Base-by-base conservation (phyloP, 2,329 filamentous ascomycete species). In the Albifimbria verrucaria region DNA sequence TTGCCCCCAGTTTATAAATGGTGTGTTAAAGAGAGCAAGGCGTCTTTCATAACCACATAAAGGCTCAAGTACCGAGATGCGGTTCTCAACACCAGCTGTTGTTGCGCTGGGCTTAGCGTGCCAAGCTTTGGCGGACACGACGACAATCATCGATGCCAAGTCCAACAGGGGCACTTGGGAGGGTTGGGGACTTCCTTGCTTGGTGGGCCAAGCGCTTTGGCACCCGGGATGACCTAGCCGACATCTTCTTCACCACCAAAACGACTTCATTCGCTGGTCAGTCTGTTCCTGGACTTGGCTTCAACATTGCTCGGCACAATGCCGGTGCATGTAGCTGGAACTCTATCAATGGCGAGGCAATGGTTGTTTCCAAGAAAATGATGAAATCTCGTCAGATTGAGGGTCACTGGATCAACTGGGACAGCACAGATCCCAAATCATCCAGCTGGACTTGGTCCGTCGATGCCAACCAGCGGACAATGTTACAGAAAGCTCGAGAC, bases 191-290 rank as follows among this genome's bases (percentile, higher is more conserved):
- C 68, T 0, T 74, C 71, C 64, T 76, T 2, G 72, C 72, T 9
- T 76, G 73, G 73, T 76, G 73, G 73, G 73, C 71, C 2, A 65
- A 62, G 26, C 64, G 64, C 3, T 76, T 76, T 52, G 73, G 73
- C 4, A 61, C 65, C 32, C 65, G 68, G 41, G 68, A 73, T 26
- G 72, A 76, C 58, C 66, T 76, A 10, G 69, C 72, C 48, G 59
- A 70, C 50, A 63, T 72, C 48, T 73, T 76, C 56, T 76, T 76
- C 61, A 68, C 65, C 6, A 62, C 64, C n/a, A 59, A 68, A 17
- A 56, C 60, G 10, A 68, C 63, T 0, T 59, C 54, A 1, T 65
- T 68, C 49, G 61, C 62, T 26, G 66, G 64, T n/a, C 47, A 59
- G 3, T 57, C 51, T 17, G 49, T 75, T 1, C 73, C 72, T 0